phyloP scores from a whole-genome alignment of 2,329 filamentous ascomycete species.

The Chrysoporthe cubensis region DNA sequence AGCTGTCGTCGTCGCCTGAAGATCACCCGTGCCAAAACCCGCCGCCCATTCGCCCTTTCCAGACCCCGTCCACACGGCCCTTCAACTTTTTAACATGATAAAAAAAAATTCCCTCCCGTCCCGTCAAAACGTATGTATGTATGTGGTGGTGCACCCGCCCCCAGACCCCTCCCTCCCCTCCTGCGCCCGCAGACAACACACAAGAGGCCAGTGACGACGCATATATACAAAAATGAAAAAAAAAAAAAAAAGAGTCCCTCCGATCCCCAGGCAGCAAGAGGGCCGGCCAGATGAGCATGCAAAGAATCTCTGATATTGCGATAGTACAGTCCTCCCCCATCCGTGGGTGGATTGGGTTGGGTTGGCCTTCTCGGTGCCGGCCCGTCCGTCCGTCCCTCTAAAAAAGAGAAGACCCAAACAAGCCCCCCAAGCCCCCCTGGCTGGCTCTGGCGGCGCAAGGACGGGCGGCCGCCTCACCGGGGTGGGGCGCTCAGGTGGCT shows the following conservation, averaged over 20 bases:
- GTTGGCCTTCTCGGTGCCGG: neutral
- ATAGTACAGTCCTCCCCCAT: conserved; percentile 19
- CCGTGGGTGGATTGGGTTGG: neutral
- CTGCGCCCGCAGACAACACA: neutral
- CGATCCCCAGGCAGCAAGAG: neutral
- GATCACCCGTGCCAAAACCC: too few species aligned
- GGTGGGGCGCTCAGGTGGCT: neutral
- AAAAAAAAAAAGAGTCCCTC: neutral
- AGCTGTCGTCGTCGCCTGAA: too few species aligned
- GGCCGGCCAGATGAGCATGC: neutral
- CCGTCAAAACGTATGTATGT: too few species aligned
- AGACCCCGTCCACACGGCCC: too few species aligned
- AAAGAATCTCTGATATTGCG: conserved; percentile 16
- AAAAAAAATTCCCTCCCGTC: too few species aligned
- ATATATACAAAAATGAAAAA: neutral
- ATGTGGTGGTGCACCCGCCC: too few species aligned
- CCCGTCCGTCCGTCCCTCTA: neutral
- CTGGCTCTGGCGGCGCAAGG: neutral
- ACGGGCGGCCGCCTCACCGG: neutral
- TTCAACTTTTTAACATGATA: too few species aligned
- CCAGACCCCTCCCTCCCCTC: too few species aligned
- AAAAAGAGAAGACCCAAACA: neutral
- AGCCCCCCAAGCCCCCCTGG: neutral
- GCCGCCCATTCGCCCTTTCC: too few species aligned
- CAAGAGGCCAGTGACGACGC: neutral